These are phyloP conservation scores for Ophiostoma ips DNA, from an alignment of 2,329 filamentous ascomycete genomes.

Conservation along the genomic window DNA sequence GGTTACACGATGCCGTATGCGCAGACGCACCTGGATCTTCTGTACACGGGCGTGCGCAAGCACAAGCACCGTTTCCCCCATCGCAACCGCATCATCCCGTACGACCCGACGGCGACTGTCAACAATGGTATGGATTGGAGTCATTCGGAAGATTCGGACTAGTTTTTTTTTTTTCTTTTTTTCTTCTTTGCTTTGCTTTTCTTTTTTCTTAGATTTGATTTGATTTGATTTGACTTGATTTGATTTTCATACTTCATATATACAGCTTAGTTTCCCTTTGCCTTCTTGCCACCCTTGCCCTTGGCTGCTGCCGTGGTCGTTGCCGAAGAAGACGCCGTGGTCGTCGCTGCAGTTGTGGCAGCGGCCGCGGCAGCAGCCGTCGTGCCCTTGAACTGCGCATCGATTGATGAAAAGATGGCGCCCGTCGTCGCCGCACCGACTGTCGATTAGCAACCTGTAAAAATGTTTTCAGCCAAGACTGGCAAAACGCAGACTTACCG, in stretches of 20 bases:
- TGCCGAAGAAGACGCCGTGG: neutral
- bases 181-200: neutral
- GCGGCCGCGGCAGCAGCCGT: slow-evolving; percentile 1
- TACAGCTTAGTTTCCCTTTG: slow-evolving; percentile 4
- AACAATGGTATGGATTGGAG: neutral
- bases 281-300: slow-evolving; percentile 4
- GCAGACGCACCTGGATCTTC: neutral
- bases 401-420: slow-evolving; percentile 10
- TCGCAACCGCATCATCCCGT: neutral
- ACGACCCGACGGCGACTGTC: too few relatives aligned
- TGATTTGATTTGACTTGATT: neutral
- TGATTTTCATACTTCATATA: neutral
- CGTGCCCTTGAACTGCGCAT: slow-evolving; percentile 9
- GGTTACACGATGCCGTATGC: neutral
- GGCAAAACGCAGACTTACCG: neutral
- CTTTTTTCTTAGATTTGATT: neutral
- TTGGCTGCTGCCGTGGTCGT: neutral
- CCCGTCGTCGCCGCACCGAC: slow-evolving; percentile 11
- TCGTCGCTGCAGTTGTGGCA: neutral
- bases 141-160: slow-evolving; percentile 5
- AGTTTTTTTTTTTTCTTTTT: neutral
- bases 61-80: slow-evolving; percentile 14
- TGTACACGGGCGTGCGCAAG: neutral
- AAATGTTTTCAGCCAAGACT: neutral
- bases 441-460: neutral